Base-by-base conservation (phyloP, 1,139 yeast species). In the Williopsis jadinii region DNA sequence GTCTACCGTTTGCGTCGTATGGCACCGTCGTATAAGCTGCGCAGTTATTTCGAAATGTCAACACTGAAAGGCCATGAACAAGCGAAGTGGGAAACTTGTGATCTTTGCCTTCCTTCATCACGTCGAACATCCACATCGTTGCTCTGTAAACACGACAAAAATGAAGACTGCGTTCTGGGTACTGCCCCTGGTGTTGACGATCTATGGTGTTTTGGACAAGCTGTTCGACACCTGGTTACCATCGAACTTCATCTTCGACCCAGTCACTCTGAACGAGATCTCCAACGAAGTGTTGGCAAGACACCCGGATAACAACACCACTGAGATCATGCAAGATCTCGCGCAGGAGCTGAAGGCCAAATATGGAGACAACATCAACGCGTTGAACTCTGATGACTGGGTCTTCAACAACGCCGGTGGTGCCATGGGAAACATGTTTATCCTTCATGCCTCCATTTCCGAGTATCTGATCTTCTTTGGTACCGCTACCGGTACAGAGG, bases 361-460 rank as follows among this genome's bases (percentile, higher is more conserved):
- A 42, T 92, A 90, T 59, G 86, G 87, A 15, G 76, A 77, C 24
- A 60, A 74, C 50, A 75, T 88, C 62, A 85, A 84, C 60, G 79
- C 77, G 47, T 70, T 83, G 53, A 76, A 80, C 58, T 71, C 72
- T 43, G 83, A 84, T 39, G 92, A 88, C 54, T 92, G 97, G 97
- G 81, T 92, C 41, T 90, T 81, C 75, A 92, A 90, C 73, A 88
- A 87, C 57, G 98, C 98, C 9, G 98, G 98, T 42, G 95, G 96
- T 52, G 97, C 98, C 42, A 92, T 92, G 98, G 98, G 98, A 27
- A 79, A 88, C 44, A 90, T 92, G 97, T 75, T 86, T 55, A 86
- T 94, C 48, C 70, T 92, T 52, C 98, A 94, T 62, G 97, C 97
- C 11, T 90, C 97, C n/a, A 71, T 94, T 55, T 71, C 94, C 9